phyloP scores from a whole-genome alignment of 1,284 basidiomycete genomes.

The Ceratobasidium theobromae region DNA sequence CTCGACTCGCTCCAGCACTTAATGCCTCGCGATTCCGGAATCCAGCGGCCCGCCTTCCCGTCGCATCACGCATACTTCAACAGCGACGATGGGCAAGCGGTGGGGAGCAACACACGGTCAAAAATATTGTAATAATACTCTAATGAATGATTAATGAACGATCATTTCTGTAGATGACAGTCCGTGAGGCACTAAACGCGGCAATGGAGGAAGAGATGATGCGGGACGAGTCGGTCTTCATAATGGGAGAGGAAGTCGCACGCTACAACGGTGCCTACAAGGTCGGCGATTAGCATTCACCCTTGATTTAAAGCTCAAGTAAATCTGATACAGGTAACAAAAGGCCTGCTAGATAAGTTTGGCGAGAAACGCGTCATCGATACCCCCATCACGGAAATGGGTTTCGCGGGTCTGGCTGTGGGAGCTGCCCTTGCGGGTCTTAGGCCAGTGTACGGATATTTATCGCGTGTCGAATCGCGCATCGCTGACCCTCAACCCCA shows the following conservation, averaged over 20 bases:
- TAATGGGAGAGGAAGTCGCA: conserved; percentile 98
- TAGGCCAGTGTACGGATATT: conserved; percentile 72
- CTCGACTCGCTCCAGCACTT: conserved; percentile 64
- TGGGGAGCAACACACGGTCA: conserved; percentile 34
- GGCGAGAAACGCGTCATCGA: conserved; percentile 99
- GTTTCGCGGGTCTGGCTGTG: conserved; percentile 95
- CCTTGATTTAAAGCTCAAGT: not conserved
- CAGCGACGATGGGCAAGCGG: conserved; percentile 39
- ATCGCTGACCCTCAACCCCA: conserved; percentile 41
- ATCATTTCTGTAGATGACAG: conserved; percentile 74
- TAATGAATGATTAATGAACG: not conserved
- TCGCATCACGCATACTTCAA: conserved; percentile 57
- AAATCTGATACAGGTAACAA: conserved; percentile 69
- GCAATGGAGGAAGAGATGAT: conserved; percentile 99
- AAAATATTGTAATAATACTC: not conserved
- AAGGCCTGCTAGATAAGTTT: conserved; percentile 98
- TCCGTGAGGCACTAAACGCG: conserved; percentile 95
- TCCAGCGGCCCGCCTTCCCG: conserved; percentile 48
- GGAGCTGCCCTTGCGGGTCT: conserved; percentile 94
- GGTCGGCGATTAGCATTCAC: conserved; percentile 50
- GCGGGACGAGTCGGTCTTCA: conserved; percentile 91
- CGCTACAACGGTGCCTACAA: conserved; percentile 99
- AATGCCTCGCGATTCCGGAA: conserved; percentile 45
- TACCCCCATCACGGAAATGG: conserved; percentile 98
- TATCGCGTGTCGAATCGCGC: conserved; percentile 24